Conservation (phyloP, 108 stramenopile species). For the Epithemia pelagica region DNA sequence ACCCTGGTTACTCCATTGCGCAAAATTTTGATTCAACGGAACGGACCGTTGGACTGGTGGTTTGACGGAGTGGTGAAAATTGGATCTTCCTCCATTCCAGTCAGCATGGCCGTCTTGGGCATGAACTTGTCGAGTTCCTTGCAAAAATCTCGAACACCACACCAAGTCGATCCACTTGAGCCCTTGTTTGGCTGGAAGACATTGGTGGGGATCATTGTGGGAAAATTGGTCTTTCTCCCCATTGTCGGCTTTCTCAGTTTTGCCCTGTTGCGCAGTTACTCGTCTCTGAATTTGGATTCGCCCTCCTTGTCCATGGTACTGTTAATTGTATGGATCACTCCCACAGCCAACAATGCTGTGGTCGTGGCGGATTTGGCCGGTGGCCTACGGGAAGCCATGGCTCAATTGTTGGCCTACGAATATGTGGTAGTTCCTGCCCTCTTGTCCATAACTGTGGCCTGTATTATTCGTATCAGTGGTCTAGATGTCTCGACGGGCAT, state of each 20-base stretch:
- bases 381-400: conserved; percentile 8
- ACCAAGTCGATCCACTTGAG: neutral
- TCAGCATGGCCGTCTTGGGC: conserved; percentile 13
- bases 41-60: conserved; percentile 18
- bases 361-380: conserved; percentile 15
- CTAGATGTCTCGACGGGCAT: no score
- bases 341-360: conserved; percentile 23
- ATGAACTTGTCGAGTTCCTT: conserved; percentile 11
- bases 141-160: neutral
- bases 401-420: conserved; percentile 5
- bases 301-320: conserved; percentile 9
- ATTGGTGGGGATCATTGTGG: conserved; percentile 7
- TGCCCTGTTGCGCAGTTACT: neutral
- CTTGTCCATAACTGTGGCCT: conserved; percentile 3
- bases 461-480: neutral
- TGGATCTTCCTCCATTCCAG: conserved; percentile 14
- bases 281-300: conserved; percentile 2
- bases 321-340: conserved; percentile 12
- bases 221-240: conserved; percentile 19
- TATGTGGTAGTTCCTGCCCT: conserved; percentile 9
- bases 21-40: conserved; percentile 10
- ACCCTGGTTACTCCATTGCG: conserved; percentile 1
- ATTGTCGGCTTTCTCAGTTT: neutral
- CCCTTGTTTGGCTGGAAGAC: conserved; percentile 3
- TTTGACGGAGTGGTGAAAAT: conserved; percentile 12